phyloP scores from a whole-genome alignment of 352 stramenopile species.

The Salisapilia sapeloensis region DNA sequence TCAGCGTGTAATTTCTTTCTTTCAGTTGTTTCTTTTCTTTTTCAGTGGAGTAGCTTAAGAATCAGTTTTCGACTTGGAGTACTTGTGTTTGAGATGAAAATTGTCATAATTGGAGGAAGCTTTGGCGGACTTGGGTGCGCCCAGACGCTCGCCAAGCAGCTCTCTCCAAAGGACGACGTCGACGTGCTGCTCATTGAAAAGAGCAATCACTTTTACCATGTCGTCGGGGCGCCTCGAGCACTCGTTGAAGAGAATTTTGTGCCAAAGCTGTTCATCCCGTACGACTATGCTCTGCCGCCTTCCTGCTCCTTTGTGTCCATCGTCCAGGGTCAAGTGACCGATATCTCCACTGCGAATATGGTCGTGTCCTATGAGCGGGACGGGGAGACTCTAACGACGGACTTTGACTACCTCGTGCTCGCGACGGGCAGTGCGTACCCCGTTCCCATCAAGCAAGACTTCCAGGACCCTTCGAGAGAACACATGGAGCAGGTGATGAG shows the following conservation, averaged over 20 bases:
- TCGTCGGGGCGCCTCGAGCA: conserved; percentile 11
- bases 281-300: conserved; percentile 12
- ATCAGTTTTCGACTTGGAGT: no score
- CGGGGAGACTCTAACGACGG: conserved; percentile 3
- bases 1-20: conserved; percentile 66
- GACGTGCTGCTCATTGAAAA: conserved; percentile 21
- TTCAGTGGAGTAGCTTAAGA: no score
- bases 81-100: no score
- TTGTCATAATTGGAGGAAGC: conserved; percentile 16
- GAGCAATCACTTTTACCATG: conserved; percentile 17
- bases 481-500: conserved; percentile 12
- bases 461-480: conserved; percentile 6
- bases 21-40: conserved; percentile 1
- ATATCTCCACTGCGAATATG: conserved; percentile 9
- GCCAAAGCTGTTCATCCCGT: conserved; percentile 17
- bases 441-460: conserved; percentile 8
- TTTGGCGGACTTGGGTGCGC: conserved; percentile 12
- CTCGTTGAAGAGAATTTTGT: conserved; percentile 14
- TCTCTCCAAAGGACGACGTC: conserved; percentile 7
- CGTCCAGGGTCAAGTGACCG: conserved; percentile 7
- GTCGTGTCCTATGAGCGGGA: conserved; percentile 5
- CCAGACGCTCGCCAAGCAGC: conserved; percentile 9
- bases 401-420: conserved; percentile 9
- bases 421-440: conserved; percentile 13
- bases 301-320: conserved; percentile 6